Evolutionary conservation across 176 grass and related monocot species (phyloP).

Genomic region (Miscanthus lutarioriparius): DNA sequence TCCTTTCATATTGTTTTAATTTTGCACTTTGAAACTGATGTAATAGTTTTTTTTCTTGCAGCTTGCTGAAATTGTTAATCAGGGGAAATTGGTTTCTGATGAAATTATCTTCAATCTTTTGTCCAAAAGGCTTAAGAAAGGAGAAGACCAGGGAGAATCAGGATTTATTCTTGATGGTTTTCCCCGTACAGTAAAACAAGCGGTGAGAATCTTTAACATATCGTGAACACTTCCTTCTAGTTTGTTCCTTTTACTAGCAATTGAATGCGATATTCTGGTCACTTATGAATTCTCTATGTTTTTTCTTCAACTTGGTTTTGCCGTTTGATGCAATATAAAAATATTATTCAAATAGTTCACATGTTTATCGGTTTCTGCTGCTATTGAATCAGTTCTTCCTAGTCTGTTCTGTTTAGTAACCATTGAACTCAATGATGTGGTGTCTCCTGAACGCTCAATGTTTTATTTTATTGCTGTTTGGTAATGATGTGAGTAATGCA

Average conservation of each 20-base stretch:
- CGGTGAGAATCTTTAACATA: conserved; percentile 55
- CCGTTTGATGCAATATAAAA: background rate
- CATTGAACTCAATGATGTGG: background rate
- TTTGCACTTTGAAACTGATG: background rate
- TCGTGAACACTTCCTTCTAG: background rate
- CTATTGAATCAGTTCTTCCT: background rate
- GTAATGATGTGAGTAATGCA: background rate
- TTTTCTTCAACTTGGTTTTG: background rate
- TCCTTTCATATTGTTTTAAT: background rate
- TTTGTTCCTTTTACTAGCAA: background rate
- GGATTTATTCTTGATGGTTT: conserved; percentile 99
- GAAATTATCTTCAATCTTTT: conserved; percentile 92
- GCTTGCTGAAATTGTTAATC: conserved; percentile 87
- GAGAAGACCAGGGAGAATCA: conserved; percentile 77
- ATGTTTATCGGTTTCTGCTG: background rate
- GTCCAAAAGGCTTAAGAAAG: conserved; percentile 71
- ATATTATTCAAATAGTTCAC: background rate
- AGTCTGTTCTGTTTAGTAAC: background rate
- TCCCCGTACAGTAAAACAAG: conserved; percentile 91
- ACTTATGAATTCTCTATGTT: background rate
- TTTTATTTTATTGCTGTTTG: background rate
- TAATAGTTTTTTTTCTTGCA: conserved; percentile 33
- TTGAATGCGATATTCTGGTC: background rate
- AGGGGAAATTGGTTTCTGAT: conserved; percentile 87
- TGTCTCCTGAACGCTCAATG: background rate